These are phyloP conservation scores for Colletotrichum navitas DNA, from an alignment of 2,329 filamentous ascomycete species.

Conservation along the genomic window DNA sequence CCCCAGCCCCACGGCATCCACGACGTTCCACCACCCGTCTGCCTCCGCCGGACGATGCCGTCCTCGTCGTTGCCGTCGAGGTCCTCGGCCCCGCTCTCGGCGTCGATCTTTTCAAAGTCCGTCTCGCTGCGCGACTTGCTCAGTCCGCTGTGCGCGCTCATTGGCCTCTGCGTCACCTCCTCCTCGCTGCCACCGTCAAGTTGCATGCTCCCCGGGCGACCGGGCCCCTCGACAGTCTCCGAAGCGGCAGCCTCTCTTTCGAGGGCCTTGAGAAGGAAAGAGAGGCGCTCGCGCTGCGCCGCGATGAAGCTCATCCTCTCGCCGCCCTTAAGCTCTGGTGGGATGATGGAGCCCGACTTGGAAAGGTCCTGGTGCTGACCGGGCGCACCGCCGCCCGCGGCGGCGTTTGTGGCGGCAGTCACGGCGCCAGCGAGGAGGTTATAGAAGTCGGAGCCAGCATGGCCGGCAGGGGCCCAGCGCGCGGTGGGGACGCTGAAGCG, in stretches of 20 bases:
- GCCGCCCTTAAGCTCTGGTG: slow-evolving; percentile 72
- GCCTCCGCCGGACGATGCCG: slow-evolving; percentile 52
- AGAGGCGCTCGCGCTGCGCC: slow-evolving; percentile 82
- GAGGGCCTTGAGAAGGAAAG: slow-evolving; percentile 80
- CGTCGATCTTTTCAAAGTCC: slow-evolving; percentile 91
- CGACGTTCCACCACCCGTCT: slow-evolving; percentile 50
- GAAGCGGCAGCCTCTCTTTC: slow-evolving; percentile 81
- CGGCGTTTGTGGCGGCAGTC: slow-evolving; percentile 67
- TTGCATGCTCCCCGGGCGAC: slow-evolving; percentile 39
- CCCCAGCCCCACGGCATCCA: slow-evolving; percentile 66
- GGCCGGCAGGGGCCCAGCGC: slow-evolving; percentile 64
- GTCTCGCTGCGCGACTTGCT: slow-evolving; percentile 87
- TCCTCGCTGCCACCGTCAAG: slow-evolving; percentile 41
- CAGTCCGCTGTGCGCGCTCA: slow-evolving; percentile 68
- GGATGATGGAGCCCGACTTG: slow-evolving; percentile 67
- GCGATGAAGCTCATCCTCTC: slow-evolving; percentile 82
- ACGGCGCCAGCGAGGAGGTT: slow-evolving; percentile 82
- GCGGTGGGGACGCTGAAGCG: slow-evolving; percentile 87
- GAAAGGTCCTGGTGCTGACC: slow-evolving; percentile 52
- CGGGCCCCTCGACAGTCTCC: slow-evolving; percentile 52
- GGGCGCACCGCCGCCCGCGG: slow-evolving; percentile 51
- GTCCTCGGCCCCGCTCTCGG: slow-evolving; percentile 72
- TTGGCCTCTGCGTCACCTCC: slow-evolving; percentile 54
- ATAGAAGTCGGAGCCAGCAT: slow-evolving; percentile 76
- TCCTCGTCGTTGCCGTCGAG: slow-evolving; percentile 53